Evolutionary conservation across 495 filamentous ascomycete species (phyloP).

Genomic region (Penicillium crystallinum): DNA sequence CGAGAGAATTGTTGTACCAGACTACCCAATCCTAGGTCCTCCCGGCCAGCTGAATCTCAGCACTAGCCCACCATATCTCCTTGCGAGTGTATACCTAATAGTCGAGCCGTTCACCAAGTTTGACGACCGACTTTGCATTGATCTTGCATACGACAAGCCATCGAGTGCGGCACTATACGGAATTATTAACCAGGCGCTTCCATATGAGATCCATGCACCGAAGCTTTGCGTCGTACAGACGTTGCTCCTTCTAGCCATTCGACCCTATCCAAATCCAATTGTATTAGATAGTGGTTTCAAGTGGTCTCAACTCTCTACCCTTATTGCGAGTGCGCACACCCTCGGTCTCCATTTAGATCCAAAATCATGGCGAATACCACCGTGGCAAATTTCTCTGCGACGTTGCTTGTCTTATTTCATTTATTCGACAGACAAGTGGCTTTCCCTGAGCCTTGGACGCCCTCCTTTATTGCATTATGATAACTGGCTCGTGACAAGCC

Average conservation of each 20-base stretch:
- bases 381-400: background rate
- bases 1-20: background rate
- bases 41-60: background rate
- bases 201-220: conserved; percentile 5
- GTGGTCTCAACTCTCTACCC: background rate
- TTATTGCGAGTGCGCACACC: background rate
- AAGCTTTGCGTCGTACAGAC: conserved; percentile 2
- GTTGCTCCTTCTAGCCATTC: conserved; percentile 3
- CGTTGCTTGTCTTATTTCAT: background rate
- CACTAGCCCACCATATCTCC: background rate
- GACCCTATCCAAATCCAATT: conserved; percentile 5
- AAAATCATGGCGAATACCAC: background rate
- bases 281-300: conserved; percentile 3
- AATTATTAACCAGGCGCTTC: conserved; percentile 1
- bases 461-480: conserved; percentile 3
- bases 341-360: conserved; percentile 1
- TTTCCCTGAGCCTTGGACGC: conserved; percentile 3
- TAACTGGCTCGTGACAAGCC: conserved; percentile 8
- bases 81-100: conserved; percentile 1
- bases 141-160: conserved; percentile 2
- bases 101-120: conserved; percentile 4
- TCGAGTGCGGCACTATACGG: background rate
- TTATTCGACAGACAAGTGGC: conserved; percentile 4
- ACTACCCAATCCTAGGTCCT: background rate
- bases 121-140: conserved; percentile 2